These are phyloP conservation scores for Canna indica DNA, from an alignment of 176 grass and related monocot species.

Conservation along the genomic window DNA sequence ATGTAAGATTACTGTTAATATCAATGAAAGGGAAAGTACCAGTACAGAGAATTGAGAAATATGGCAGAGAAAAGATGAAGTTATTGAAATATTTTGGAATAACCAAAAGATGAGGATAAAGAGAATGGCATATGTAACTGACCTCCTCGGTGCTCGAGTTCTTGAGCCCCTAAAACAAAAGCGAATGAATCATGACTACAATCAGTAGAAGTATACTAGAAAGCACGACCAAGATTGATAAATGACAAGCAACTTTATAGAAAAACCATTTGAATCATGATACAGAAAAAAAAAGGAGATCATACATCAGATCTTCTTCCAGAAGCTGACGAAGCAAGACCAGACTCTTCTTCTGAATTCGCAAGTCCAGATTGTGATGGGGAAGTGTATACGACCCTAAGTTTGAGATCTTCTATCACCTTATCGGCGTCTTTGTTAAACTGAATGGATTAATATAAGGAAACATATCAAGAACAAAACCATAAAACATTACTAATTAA, in stretches of 20 bases:
- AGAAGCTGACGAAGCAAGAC: conserved; percentile 37
- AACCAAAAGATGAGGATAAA: conserved; percentile 2
- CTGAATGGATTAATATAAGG: conserved; percentile 18
- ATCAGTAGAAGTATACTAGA: background rate
- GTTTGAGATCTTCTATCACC: conserved; percentile 90
- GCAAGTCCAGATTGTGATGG: conserved; percentile 23
- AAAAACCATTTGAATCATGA: background rate
- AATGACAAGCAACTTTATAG: background rate
- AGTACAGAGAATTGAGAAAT: background rate
- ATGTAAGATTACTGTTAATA: background rate
- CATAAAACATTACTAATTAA: background rate
- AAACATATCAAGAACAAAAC: background rate
- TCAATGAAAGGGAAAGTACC: background rate
- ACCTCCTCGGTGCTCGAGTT: conserved; percentile 77
- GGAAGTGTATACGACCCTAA: conserved; percentile 68
- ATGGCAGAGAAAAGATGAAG: background rate
- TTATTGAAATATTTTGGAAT: background rate
- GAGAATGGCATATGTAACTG: conserved; percentile 14
- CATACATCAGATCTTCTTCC: conserved; percentile 46
- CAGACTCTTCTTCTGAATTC: conserved; percentile 41
- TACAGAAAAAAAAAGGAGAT: background rate
- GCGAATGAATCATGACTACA: conserved; percentile 25
- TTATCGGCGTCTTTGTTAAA: conserved; percentile 87
- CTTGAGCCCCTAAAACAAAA: conserved; percentile 62
- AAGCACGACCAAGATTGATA: background rate